These are phyloP conservation scores for Crithidia acanthocephali DNA, from an alignment of 208 protist species.

Conservation along the genomic window DNA sequence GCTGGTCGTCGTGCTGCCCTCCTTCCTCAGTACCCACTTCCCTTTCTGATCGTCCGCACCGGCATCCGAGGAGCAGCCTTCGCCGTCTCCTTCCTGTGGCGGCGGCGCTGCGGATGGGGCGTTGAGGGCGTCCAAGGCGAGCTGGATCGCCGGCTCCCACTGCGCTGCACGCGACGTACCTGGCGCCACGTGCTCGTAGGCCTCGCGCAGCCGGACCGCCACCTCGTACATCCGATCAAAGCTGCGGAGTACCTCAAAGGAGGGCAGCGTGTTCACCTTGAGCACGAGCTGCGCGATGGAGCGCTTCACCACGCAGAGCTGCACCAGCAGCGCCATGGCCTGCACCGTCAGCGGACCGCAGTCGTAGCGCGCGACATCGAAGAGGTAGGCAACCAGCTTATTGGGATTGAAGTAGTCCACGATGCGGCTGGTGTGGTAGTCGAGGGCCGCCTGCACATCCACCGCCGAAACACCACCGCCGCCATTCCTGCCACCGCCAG, in stretches of 20 bases:
- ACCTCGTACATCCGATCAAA: conserved; percentile 71
- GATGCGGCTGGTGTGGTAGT: conserved; percentile 44
- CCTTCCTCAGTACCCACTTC: too few species aligned
- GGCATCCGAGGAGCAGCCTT: too few species aligned
- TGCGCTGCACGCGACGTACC: conserved; percentile 9
- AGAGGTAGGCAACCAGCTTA: conserved; percentile 61
- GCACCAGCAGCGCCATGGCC: conserved; percentile 69
- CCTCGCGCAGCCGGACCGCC: conserved; percentile 43
- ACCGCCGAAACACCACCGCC: conserved; percentile 17
- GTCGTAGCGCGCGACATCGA: conserved; percentile 70
- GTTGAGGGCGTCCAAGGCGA: conserved; percentile 35
- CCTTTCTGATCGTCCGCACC: too few species aligned
- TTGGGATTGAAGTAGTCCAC: conserved; percentile 40
- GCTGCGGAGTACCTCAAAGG: conserved; percentile 47
- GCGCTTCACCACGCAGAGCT: conserved; percentile 65
- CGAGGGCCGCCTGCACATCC: conserved; percentile 50
- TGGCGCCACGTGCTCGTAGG: neutral
- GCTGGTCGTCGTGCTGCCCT: too few species aligned
- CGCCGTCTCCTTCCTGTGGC: neutral
- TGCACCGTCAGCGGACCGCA: conserved; percentile 53
- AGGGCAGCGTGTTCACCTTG: conserved; percentile 71
- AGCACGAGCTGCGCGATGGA: conserved; percentile 67
- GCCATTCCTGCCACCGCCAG: neutral
- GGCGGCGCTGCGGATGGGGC: neutral
- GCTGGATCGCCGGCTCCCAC: conserved; percentile 36